These are phyloP conservation scores for Nicotiana obtusifolia DNA, from an alignment of 257 asterid genomes.

Conservation along the genomic window DNA sequence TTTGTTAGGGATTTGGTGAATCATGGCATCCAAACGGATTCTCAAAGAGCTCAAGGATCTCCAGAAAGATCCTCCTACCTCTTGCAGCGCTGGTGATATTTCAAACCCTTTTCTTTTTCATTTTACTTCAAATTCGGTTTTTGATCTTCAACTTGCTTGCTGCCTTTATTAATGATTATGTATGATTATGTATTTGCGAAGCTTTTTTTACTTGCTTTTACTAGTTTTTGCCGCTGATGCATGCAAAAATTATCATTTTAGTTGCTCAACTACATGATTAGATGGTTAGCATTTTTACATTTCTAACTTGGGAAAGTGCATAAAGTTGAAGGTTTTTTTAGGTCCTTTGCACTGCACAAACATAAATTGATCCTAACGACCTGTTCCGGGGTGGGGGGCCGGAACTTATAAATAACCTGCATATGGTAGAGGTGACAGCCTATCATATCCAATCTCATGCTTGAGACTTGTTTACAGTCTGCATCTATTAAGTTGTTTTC, in stretches of 20 bases:
- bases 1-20: neutral
- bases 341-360: too few relatives aligned
- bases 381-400: too few relatives aligned
- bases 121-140: neutral
- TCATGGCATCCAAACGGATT: conserved; percentile 7
- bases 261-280: neutral
- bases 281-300: neutral
- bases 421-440: neutral
- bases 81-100: neutral
- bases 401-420: neutral
- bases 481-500: neutral
- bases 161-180: neutral
- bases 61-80: conserved; percentile 6
- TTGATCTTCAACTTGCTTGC: neutral
- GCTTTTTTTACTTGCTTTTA: neutral
- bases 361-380: too few relatives aligned
- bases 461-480: neutral
- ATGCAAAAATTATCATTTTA: neutral
- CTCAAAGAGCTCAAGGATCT: conserved; percentile 8
- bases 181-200: neutral
- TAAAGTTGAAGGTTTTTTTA: neutral
- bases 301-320: neutral
- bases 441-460: neutral
- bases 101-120: neutral
- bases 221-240: neutral